Base-by-base conservation (phyloP, 176 grass and related monocot species). In the Phragmites australis region DNA sequence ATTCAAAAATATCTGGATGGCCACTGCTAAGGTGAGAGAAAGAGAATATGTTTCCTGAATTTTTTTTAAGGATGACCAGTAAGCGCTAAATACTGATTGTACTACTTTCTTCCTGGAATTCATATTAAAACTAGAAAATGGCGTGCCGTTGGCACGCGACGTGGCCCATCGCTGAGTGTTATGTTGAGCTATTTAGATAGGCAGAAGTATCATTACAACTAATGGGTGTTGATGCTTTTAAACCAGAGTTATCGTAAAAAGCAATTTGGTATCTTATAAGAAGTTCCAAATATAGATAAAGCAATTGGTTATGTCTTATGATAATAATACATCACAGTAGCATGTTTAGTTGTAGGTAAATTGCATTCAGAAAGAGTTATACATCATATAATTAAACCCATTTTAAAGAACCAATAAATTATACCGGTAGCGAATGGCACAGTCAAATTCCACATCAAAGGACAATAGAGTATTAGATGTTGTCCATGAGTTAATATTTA, bases 1-100 rank as follows among this genome's bases (percentile, higher is more conserved):
- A 46, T 95, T 91, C 83, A 94, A 91, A 83, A 93, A 95, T 70
- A 89, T 99, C 50, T 95, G 96, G 96, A 91, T 93, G 88, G 90
- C 92, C 65, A 91, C 90, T 91, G 90, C 96, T 53, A 99, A 95
- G 96, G 92, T 99, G 71, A 86, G 74, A 70, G 12, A 58, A 40
- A 79, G 12, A 68, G n/a, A n/a, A n/a, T n/a, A n/a, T 40, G 61
- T 65, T 18, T 79, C 41, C 59, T 65, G 5, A 68, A 53, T 30
- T 67, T 85, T 32, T 37, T 52, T 42, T 26, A 50, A 48, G 23
- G 18, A 23, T 78, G 25, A 53, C 8, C 7, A 53, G 8, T 64
- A 12, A 47, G 34, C 32, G 79, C 50, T 79, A 21, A 39, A 43
- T 77, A 26, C 54, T 57, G n/a, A 57, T 57, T n/a, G n/a, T 57